Percentiles rank a stretch among this genome's conserved stretches.
Evolutionary conservation across 176 grass and related monocot species (phyloP).

Genomic region (Elaeis guineensis): DNA sequence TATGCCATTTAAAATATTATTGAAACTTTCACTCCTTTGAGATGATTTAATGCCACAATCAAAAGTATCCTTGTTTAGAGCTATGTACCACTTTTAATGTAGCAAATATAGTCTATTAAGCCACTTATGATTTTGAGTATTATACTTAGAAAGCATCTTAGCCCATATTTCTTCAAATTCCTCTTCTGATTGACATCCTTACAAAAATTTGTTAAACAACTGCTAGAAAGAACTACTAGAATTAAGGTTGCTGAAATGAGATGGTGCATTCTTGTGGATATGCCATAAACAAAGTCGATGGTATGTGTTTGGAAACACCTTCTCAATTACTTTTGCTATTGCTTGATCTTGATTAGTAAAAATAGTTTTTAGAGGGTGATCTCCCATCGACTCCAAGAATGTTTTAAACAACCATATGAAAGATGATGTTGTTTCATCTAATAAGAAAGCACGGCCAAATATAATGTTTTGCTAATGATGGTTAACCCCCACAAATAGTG

Average conservation of each 20-base stretch:
- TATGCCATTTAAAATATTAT: conserved; percentile 51
- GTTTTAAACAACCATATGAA: conserved; percentile 60
- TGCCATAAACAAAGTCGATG: too few relatives aligned
- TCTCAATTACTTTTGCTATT: conserved; percentile 57
- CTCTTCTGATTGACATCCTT: conserved; percentile 48
- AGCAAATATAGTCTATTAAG: conserved; percentile 65
- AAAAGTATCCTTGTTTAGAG: conserved; percentile 59
- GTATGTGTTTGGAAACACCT: conserved; percentile 18
- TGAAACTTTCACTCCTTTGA: conserved; percentile 57
- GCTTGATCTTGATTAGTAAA: conserved; percentile 63
- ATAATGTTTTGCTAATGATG: conserved; percentile 72
- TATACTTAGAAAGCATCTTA: conserved; percentile 51
- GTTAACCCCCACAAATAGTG: conserved; percentile 68
- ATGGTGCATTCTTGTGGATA: too few relatives aligned
- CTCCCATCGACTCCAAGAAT: conserved; percentile 72
- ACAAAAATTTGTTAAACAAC: conserved; percentile 54
- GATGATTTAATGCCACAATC: conserved; percentile 56
- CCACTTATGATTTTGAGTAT: conserved; percentile 71
- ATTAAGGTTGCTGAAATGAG: conserved; percentile 1
- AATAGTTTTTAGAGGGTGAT: conserved; percentile 33
- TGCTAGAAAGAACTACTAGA: conserved; percentile 27
- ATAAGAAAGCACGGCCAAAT: conserved; percentile 47
- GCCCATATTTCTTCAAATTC: conserved; percentile 64
- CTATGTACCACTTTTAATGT: conserved; percentile 54
- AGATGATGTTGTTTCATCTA: conserved; percentile 48